Conservation (phyloP, 2,329 filamentous ascomycete species). For the Polychaeton citri region DNA sequence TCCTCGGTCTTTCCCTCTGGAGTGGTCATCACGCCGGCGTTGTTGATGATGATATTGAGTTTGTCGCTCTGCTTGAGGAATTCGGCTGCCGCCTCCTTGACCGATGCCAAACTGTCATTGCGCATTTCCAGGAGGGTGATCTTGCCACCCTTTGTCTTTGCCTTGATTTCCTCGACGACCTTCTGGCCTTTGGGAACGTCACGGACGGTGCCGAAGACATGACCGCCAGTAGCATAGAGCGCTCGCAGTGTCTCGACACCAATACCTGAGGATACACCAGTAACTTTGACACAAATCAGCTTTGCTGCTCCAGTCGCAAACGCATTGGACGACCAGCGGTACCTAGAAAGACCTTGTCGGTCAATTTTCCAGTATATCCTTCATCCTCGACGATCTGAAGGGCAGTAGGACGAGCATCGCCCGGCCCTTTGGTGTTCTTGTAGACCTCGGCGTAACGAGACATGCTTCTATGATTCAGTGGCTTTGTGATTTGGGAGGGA, state of each 20-base stretch:
- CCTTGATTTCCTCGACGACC: conserved; percentile 19
- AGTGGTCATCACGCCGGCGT: conserved; percentile 32
- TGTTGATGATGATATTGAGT: conserved; percentile 28
- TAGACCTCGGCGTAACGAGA: conserved; percentile 5
- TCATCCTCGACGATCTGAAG: conserved; percentile 9
- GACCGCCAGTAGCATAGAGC: conserved; percentile 30
- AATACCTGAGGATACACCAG: conserved; percentile 28
- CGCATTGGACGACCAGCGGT: too few relatives aligned
- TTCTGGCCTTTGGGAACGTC: conserved; percentile 25
- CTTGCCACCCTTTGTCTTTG: conserved; percentile 16
- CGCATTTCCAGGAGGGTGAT: conserved; percentile 24
- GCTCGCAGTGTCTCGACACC: conserved; percentile 31
- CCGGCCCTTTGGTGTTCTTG: conserved; percentile 5
- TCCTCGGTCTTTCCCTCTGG: conserved; percentile 27
- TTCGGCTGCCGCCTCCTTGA: conserved; percentile 17
- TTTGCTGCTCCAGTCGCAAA: too few relatives aligned
- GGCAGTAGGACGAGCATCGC: conserved; percentile 9
- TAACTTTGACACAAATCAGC: too few relatives aligned
- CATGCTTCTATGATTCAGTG: too few relatives aligned
- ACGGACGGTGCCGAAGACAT: conserved; percentile 29
- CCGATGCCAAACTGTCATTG: conserved; percentile 19
- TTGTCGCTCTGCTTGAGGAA: conserved; percentile 21
- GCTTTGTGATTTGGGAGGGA: too few relatives aligned
- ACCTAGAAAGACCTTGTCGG: conserved; percentile 23
- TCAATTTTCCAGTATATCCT: conserved; percentile 16